Conservation (phyloP, 257 asterid species). For the Plectranthus barbatus region DNA sequence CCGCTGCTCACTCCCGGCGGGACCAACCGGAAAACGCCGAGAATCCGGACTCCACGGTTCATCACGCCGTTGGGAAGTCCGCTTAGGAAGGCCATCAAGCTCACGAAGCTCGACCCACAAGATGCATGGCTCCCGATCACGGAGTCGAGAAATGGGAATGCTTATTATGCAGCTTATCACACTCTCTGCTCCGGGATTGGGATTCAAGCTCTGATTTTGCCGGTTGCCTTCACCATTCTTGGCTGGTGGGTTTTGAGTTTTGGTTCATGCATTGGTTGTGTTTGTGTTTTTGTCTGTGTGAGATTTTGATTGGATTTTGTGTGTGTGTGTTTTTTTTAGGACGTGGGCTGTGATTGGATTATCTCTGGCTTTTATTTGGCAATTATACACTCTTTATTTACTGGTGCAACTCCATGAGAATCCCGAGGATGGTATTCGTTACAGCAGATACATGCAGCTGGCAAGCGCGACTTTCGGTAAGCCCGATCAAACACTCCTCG, state of each 20-base stretch:
- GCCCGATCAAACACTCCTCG: background rate
- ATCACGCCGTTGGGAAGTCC: constrained; percentile 79
- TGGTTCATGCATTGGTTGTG: no score
- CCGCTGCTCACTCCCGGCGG: constrained; percentile 53
- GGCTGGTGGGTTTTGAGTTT: constrained; percentile 48
- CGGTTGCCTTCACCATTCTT: constrained; percentile 85
- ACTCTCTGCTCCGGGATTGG: constrained; percentile 91
- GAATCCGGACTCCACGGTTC: constrained; percentile 52
- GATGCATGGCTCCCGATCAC: constrained; percentile 96
- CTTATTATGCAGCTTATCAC: constrained; percentile 78
- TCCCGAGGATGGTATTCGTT: constrained; percentile 62
- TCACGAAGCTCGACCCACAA: constrained; percentile 67
- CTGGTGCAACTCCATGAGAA: constrained; percentile 84
- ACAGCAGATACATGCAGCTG: constrained; percentile 83
- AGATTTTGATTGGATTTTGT: no score
- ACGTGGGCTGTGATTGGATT: constrained; percentile 65
- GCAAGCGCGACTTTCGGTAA: constrained; percentile 72
- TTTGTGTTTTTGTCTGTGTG: no score
- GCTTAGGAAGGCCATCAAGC: constrained; percentile 55
- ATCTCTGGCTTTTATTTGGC: constrained; percentile 78
- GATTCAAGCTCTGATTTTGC: constrained; percentile 80
- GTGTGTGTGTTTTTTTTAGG: constrained; percentile 29
- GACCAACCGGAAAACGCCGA: constrained; percentile 37
- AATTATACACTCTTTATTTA: constrained; percentile 63
- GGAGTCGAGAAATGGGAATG: constrained; percentile 78